A percentile compares a stretch with the other conserved stretches of the same genome.
Conservation (phyloP, 108 stramenopile species). For the Bacterosira constricta region DNA sequence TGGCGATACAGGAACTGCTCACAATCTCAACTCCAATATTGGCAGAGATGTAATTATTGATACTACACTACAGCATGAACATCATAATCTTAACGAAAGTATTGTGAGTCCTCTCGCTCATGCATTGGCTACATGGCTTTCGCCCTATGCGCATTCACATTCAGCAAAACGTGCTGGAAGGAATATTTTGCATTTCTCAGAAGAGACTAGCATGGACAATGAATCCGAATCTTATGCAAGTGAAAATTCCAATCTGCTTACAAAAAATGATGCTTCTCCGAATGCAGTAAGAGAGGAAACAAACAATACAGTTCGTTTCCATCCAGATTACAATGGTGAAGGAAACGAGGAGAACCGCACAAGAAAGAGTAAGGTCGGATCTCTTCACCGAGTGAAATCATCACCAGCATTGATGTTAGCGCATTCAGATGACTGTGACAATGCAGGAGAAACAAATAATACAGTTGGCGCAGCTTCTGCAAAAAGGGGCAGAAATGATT, state of each 20-base stretch:
- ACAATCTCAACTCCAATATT: too few species aligned
- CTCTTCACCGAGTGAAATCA: slow-evolving; percentile 22
- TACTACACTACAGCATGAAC: too few species aligned
- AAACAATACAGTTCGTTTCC: not conserved
- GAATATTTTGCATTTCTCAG: slow-evolving; percentile 1
- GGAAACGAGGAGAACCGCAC: not conserved
- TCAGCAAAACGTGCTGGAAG: slow-evolving; percentile 24
- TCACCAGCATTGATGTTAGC: slow-evolving; percentile 44
- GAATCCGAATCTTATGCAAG: not conserved
- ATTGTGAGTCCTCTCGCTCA: slow-evolving; percentile 22
- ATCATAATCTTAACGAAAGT: not conserved
- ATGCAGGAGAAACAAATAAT: not conserved
- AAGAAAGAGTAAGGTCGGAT: not conserved
- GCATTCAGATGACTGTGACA: slow-evolving; percentile 3
- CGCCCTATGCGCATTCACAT: slow-evolving; percentile 30
- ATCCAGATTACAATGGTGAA: not conserved
- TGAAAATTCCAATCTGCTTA: not conserved
- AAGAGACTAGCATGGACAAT: not conserved
- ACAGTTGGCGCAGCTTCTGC: not conserved
- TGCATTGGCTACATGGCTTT: slow-evolving; percentile 40
- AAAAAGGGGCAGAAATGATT: not conserved
- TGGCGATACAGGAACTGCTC: not conserved
- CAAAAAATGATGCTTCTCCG: not conserved
- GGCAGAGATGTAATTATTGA: too few species aligned
- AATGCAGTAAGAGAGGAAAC: not conserved